Evolutionary conservation across 371 early-diverging fungal species (phyloP), one percentile per base, ranked within the genome.

Genomic region (Umbelopsis sp.): DNA sequence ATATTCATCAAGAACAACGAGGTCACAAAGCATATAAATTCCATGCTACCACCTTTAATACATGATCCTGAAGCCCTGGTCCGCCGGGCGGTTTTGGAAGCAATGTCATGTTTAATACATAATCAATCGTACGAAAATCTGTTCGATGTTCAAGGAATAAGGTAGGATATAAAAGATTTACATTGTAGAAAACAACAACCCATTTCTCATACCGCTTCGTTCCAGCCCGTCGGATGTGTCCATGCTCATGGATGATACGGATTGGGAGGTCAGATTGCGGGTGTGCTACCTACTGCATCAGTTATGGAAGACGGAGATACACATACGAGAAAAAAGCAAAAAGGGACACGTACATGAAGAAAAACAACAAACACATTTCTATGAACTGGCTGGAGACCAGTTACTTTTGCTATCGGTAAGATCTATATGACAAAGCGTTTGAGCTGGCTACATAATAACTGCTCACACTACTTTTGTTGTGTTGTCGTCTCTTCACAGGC

Each of bases 61-160:
- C 79, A 81, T 65, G 89, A 89, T 63, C 70, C 82, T 5, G 89
- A 87, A 50, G 87, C 89, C 0, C 82, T 87, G 76, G 89, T 89
- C 3, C 77, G 87, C 63, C 77, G 89, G 51, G 85, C 87, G 8
- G 77, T 83, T 5, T 66, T 89, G 65, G 87, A 87, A 63, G 80
- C 84, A 2, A 85, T 89, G 69, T 70, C 72, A 32, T 87, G 87
- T 65, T 65, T 87, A 22, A 80, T 86, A 37, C 69, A 68, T 12
- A 78, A 89, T 46, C 76, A 85, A 64, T 76, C 80, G 10, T 79
- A 80, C 50, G 76, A 80, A 67, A 77, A 81, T 25, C 57, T 45
- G 0, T 45, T 44, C 38, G 64, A 35, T 20, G 24, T 6, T 20
- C 14, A 46, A n/a, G 64, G 46, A 24, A 2, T 44, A 22, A 46